phyloP scores from a whole-genome alignment of 1,284 basidiomycete genomes.

The Termitomyces sp. region DNA sequence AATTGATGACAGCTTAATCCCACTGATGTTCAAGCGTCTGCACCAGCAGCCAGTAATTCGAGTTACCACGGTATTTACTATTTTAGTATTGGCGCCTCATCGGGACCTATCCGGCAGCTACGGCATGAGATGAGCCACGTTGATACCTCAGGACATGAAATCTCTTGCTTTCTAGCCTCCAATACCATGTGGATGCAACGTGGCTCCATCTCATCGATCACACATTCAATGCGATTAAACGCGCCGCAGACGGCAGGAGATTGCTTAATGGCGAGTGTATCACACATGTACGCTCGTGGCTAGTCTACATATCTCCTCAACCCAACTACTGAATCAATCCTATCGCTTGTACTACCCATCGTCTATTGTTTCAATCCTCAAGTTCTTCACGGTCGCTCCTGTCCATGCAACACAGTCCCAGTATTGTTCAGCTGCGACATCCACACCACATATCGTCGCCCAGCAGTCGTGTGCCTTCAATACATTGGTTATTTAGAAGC shows the following conservation, averaged over 20 bases:
- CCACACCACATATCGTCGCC: constrained; percentile 18
- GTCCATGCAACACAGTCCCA: constrained; percentile 21
- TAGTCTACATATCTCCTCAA: constrained; percentile 24
- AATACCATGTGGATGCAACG: constrained; percentile 16
- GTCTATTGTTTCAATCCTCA: constrained; percentile 9
- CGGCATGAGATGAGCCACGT: not conserved
- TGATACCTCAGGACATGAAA: constrained; percentile 2
- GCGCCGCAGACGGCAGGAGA: constrained; percentile 16
- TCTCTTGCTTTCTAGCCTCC: constrained; percentile 4
- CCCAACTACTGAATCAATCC: constrained; percentile 21
- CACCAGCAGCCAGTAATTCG: too few relatives aligned
- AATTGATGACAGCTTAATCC: too few relatives aligned
- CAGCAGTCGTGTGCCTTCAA: constrained; percentile 28
- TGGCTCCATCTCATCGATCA: constrained; percentile 10
- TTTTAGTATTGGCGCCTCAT: too few relatives aligned
- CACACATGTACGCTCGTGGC: constrained; percentile 26
- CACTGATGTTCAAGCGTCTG: too few relatives aligned
- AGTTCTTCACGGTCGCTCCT: not conserved
- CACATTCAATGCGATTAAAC: constrained; percentile 12
- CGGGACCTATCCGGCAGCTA: not conserved
- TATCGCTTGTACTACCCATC: constrained; percentile 1
- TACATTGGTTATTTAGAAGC: constrained; percentile 68
- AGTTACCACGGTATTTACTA: too few relatives aligned
- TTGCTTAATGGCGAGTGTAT: constrained; percentile 17
- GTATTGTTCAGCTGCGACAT: constrained; percentile 26